A percentile compares a stretch with the other conserved stretches of the same genome.
Conservation (phyloP, 176 grass and related monocot species). For the Guadua angustifolia region DNA sequence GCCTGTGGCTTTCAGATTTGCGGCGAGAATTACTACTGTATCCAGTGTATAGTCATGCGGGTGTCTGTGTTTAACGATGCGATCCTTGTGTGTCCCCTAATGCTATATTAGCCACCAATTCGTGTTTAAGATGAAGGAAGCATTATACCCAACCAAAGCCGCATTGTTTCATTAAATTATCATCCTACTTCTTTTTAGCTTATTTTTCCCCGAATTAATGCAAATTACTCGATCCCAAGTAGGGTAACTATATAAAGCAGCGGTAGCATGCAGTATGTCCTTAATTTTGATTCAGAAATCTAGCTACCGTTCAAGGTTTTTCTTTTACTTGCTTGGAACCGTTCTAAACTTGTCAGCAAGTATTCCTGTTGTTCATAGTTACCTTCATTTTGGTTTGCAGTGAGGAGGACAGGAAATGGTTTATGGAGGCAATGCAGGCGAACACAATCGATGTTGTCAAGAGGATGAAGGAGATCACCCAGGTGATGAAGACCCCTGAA, state of each 20-base stretch:
- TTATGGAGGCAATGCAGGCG: constrained; percentile 87
- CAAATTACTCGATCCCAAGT: not conserved
- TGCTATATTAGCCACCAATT: not conserved
- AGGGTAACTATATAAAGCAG: not conserved
- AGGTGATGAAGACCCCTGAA: constrained; percentile 89
- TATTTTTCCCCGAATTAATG: not conserved
- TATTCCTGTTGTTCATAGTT: not conserved
- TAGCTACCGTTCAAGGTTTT: not conserved
- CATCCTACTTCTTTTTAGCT: not conserved
- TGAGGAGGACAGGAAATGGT: constrained; percentile 92
- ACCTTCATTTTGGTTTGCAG: constrained; percentile 23
- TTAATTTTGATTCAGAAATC: not conserved
- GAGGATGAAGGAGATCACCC: constrained; percentile 93
- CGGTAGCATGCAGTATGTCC: fast-evolving
- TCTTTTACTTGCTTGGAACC: not conserved
- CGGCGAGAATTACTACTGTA: not conserved
- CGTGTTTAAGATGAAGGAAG: not conserved
- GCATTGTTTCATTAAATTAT: not conserved
- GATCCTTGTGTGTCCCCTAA: not conserved
- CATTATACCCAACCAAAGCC: not conserved
- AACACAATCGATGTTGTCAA: constrained; percentile 73
- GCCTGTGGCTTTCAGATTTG: not conserved
- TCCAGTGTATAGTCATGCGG: not conserved
- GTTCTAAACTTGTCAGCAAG: not conserved
- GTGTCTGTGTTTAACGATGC: not conserved